Evolutionary conservation across 2,329 filamentous ascomycete species (phyloP), one percentile per base, ranked within the genome.

Genomic region (Massarina eburnea): DNA sequence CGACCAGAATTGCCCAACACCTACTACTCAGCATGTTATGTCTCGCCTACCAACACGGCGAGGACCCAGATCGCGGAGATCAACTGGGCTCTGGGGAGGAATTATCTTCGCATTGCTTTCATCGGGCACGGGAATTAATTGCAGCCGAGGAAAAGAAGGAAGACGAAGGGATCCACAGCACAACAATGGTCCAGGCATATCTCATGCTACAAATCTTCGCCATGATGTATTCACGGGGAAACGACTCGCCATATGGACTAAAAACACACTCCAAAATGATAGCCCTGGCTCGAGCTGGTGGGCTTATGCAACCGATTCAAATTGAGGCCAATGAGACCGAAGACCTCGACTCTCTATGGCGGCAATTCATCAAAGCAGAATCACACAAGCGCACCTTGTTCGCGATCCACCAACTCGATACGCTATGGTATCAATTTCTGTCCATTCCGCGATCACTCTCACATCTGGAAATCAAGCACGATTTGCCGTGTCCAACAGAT

Each of bases 361-460:
- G 41, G 10, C 43, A 52, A 7, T 55, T 57, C 36, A 40, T 49
- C 10, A 33, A 44, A 18, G 40, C 45, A 0, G 57, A 55, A 34
- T 44, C 51, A 21, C 46, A 44, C 7, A 56, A 59, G 30, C 39
- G 57, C 27, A 59, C 54, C 7, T 26, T 51, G 5, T 59, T 53
- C 29, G 52, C 57, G 32, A 37, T 59, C 5, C 57, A 59, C 21
- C 54, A 59, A 19, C 53, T 59, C 22, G 52, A 55, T 33, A 43
- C 51, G n/a, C 39, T 58, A 24, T 59, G 57, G 51, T 58, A 59
- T 32, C 57, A 61, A 33, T 49, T 58, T 17, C 41, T 61, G 3
- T 61, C 57, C 4, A 49, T 59, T 3, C 58, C 57, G 5, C 52
- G 57, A 2, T 55, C 50, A 2, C 43, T 61, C n/a, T 61, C 58